Percentiles rank a stretch among this genome's conserved stretches.
These are phyloP conservation scores for Sorghum bicolor DNA, from an alignment of 176 grass and related monocot genomes.

Conservation along the genomic window Sorghum_bicolor_NCBIv3 NC_012877.2:47540501-47541000, in stretches of 20 bases:
- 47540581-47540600: neutral
- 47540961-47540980: slow-evolving; percentile 81
- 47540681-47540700: neutral
- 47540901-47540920: neutral
- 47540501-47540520: neutral
- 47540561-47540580: neutral
- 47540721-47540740: neutral
- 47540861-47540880: neutral
- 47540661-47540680: neutral
- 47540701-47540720: neutral
- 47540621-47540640: neutral
- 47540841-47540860: neutral
- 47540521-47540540: neutral
- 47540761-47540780: neutral
- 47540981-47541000: slow-evolving; percentile 68
- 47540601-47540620: neutral
- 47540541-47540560: too few relatives aligned
- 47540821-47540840: neutral
- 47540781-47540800: neutral
- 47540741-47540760: neutral
- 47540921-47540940: slow-evolving; percentile 66
- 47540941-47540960: slow-evolving; percentile 70
- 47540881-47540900: too few relatives aligned
- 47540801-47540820: neutral
- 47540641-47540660: neutral